A percentile compares a stretch with the other conserved stretches of the same genome.
Conservation (phyloP, 805 yeast genomes). For the Hanseniaspora valbyensis region DNA sequence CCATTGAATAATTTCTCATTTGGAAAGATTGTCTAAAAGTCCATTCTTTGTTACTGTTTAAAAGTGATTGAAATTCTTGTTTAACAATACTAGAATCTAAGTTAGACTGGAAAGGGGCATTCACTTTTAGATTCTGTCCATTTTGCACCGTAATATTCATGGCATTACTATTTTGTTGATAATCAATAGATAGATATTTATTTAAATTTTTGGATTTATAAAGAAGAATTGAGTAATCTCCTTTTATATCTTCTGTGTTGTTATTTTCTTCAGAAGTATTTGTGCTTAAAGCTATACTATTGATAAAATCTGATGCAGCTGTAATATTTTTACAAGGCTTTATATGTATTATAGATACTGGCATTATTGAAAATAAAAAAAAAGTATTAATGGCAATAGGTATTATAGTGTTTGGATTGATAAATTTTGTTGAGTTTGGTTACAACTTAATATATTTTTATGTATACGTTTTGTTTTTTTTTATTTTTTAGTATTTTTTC, state of each 20-base stretch:
- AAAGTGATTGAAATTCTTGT: conserved; percentile 6
- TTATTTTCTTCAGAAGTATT: not conserved
- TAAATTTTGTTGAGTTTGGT: too few species aligned
- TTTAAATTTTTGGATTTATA: conserved; percentile 10
- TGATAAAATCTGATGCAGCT: conserved; percentile 3
- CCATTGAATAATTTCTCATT: conserved; percentile 2
- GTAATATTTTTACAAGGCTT: not conserved
- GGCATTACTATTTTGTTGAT: not conserved
- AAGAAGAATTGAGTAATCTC: conserved; percentile 2
- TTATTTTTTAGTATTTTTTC: too few species aligned
- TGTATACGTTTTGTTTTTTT: too few species aligned
- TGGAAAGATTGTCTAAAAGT: conserved; percentile 9
- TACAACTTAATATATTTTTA: too few species aligned
- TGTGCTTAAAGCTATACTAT: conserved; percentile 4
- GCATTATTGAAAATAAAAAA: not conserved
- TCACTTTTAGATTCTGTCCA: not conserved
- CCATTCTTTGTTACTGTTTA: conserved; percentile 16
- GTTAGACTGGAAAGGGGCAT: not conserved
- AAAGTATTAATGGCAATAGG: too few species aligned
- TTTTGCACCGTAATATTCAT: conserved; percentile 8
- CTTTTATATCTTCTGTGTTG: not conserved
- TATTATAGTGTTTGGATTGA: too few species aligned
- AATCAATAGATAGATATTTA: conserved; percentile 11
- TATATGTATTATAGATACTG: conserved; percentile 1
- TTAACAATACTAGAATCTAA: not conserved